A percentile compares a stretch with the other conserved stretches of the same genome.
Conservation (phyloP, 1,139 yeast species). For the Kazachstania sp. region DNA sequence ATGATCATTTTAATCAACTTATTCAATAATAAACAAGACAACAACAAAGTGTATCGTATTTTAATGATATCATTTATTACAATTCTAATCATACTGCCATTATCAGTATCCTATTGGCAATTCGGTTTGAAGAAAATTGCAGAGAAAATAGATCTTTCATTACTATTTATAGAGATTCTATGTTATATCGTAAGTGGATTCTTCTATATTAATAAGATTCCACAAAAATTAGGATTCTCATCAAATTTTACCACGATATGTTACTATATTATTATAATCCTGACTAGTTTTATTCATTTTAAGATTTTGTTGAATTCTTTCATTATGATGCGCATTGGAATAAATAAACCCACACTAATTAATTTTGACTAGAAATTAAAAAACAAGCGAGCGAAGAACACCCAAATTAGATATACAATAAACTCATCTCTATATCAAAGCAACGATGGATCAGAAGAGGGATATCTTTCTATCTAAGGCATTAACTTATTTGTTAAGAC, state of each 20-base stretch:
- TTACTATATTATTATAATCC: conserved; percentile 46
- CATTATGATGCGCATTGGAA: conserved; percentile 10
- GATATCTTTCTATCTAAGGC: conserved; percentile 59
- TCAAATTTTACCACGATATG: conserved; percentile 80
- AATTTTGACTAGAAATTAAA: conserved; percentile 4
- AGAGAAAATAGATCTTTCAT: conserved; percentile 45
- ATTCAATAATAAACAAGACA: not conserved
- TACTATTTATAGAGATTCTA: conserved; percentile 57
- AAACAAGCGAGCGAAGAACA: not conserved
- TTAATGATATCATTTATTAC: not conserved
- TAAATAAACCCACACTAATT: conserved; percentile 10
- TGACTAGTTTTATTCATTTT: conserved; percentile 9
- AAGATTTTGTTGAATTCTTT: conserved; percentile 9
- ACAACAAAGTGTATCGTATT: not conserved
- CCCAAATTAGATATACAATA: not conserved
- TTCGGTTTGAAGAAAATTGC: conserved; percentile 41
- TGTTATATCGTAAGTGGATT: conserved; percentile 71
- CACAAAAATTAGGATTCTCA: conserved; percentile 62
- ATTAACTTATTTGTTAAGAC: conserved; percentile 69
- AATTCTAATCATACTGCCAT: conserved; percentile 60
- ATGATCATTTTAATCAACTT: conserved; percentile 33
- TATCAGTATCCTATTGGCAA: conserved; percentile 37
- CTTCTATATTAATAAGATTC: conserved; percentile 66
- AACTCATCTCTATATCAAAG: not conserved
- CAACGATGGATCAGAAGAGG: conserved; percentile 32